Conservation (phyloP, 208 protist species). For the Trypanosoma congolense region DNA sequence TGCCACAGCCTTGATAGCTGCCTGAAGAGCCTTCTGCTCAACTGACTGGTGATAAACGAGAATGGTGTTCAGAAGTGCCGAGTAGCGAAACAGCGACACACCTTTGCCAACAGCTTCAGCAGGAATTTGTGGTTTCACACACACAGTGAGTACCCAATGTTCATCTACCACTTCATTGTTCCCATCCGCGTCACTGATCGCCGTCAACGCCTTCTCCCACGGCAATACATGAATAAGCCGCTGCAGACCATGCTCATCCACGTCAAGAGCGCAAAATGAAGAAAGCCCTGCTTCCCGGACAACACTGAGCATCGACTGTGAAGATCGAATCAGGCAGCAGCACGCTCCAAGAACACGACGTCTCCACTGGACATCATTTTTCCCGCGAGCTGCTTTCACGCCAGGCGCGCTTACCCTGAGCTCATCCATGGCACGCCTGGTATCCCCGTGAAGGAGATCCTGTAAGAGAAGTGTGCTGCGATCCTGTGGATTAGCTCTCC, state of each 20-base stretch:
- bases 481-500: slow-evolving; percentile 17
- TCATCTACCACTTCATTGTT: slow-evolving; percentile 32
- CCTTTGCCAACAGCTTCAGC: slow-evolving; percentile 4
- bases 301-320: slow-evolving; percentile 36
- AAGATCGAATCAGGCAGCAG: slow-evolving; percentile 46
- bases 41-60: slow-evolving; percentile 6
- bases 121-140: slow-evolving; percentile 16
- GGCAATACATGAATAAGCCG: slow-evolving; percentile 54
- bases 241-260: slow-evolving; percentile 69
- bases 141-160: slow-evolving; percentile 34
- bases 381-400: background rate
- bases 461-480: slow-evolving; percentile 25
- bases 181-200: slow-evolving; percentile 13
- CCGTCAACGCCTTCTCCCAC: slow-evolving; percentile 21
- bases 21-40: slow-evolving; percentile 5
- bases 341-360: slow-evolving; percentile 46
- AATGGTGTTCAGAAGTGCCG: slow-evolving; percentile 6
- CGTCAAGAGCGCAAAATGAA: slow-evolving; percentile 33
- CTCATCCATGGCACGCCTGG: slow-evolving; percentile 19
- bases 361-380: slow-evolving; percentile 9
- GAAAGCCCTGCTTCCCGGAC: slow-evolving; percentile 26
- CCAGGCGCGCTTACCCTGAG: background rate
- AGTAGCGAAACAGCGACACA: slow-evolving; percentile 5
- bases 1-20: slow-evolving; percentile 11
- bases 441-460: slow-evolving; percentile 36